These are phyloP conservation scores for Mentha longifolia DNA, from an alignment of 257 asterid genomes.

Conservation along the genomic window DNA sequence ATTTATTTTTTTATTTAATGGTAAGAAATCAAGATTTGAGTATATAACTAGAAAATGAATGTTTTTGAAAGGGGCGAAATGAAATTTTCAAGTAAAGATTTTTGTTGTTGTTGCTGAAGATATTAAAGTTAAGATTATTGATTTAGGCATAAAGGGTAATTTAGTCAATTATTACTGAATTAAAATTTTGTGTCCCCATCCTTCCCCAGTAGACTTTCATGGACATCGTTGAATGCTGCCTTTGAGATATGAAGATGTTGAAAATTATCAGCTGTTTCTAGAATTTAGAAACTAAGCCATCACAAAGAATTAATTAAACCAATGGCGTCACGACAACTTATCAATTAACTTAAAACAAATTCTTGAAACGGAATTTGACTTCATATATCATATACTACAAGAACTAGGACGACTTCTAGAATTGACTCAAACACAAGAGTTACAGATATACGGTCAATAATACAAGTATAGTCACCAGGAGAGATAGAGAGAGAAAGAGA, in stretches of 20 bases:
- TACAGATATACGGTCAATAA: conserved; percentile 23
- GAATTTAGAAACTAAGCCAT: background rate
- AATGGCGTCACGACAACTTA: background rate
- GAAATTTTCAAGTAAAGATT: too few species aligned
- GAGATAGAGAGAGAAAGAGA: background rate
- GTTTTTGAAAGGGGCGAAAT: too few species aligned
- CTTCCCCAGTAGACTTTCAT: background rate
- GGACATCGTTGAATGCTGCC: conserved; percentile 15
- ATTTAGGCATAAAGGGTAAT: background rate
- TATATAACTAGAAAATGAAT: too few species aligned
- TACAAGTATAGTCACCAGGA: conserved; percentile 33
- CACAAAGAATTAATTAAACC: background rate
- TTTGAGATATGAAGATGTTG: background rate
- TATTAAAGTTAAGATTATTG: background rate
- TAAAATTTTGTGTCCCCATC: background rate
- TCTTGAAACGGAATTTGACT: conserved; percentile 22
- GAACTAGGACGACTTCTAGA: conserved; percentile 15
- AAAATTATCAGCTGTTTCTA: background rate
- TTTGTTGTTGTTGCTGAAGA: too few species aligned
- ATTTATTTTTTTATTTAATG: too few species aligned
- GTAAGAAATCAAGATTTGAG: background rate
- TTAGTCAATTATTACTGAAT: background rate
- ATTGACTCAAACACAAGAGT: conserved; percentile 6
- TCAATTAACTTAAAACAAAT: background rate
- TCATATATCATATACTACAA: conserved; percentile 19